Conservation (phyloP, 208 protist species). For the Trypanosoma mega region DNA sequence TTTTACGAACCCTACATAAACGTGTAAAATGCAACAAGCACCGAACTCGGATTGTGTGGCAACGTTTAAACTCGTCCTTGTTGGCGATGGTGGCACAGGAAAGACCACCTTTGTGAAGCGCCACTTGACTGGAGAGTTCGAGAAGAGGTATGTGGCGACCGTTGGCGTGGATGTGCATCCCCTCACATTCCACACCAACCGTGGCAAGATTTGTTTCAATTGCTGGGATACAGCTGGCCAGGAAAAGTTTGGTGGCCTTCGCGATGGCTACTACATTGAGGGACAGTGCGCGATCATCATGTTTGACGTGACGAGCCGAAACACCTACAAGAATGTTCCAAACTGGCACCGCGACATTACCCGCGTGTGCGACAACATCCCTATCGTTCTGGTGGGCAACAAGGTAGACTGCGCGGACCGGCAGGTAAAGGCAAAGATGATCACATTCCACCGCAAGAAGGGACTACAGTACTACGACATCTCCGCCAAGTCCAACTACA, state of each 20-base stretch:
- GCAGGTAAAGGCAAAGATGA: constrained; percentile 99
- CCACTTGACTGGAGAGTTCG: constrained; percentile 99
- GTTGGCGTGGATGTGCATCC: constrained; percentile 97
- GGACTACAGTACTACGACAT: constrained; percentile 99
- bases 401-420: constrained; percentile 99
- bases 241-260: constrained; percentile 99
- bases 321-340: constrained; percentile 99
- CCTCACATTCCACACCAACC: constrained; percentile 98
- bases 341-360: constrained; percentile 99
- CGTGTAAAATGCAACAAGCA: constrained; percentile 2
- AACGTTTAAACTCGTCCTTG: constrained; percentile 98
- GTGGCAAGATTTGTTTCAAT: constrained; percentile 99
- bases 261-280: constrained; percentile 99
- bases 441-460: constrained; percentile 99
- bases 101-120: constrained; percentile 99
- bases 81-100: constrained; percentile 99
- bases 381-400: constrained; percentile 99
- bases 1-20: neutral
- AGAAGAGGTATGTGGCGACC: constrained; percentile 98
- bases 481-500: constrained; percentile 99
- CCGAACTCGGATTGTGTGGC: constrained; percentile 58
- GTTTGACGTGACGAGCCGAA: constrained; percentile 99
- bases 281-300: constrained; percentile 99
- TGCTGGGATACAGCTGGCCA: constrained; percentile 99
- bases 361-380: constrained; percentile 99